phyloP scores from a whole-genome alignment of 306 rosid species.

The Arachis stenosperma region DNA sequence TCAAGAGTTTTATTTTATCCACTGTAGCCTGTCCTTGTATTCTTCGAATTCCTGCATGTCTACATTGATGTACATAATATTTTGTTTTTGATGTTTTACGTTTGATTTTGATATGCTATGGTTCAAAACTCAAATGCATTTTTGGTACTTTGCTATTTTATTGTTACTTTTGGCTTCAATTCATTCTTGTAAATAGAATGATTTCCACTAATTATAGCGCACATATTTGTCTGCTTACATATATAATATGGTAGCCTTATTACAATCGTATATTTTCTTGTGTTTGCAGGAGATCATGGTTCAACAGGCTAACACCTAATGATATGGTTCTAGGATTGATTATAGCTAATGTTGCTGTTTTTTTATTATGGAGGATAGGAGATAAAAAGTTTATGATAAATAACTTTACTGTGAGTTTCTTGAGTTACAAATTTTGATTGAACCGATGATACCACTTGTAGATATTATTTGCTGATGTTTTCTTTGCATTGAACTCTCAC shows the following conservation, averaged over 20 bases:
- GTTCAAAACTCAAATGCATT: not conserved
- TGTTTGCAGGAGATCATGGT: constrained; percentile 69
- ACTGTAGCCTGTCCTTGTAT: constrained; percentile 6
- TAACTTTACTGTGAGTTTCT: constrained; percentile 72
- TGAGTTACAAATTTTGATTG: constrained; percentile 39
- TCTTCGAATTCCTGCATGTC: constrained; percentile 11
- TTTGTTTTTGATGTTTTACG: not conserved
- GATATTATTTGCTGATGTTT: constrained; percentile 23
- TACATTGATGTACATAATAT: not conserved
- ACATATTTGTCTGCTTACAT: constrained; percentile 5
- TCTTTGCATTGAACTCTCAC: constrained; percentile 34
- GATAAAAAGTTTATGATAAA: constrained; percentile 62
- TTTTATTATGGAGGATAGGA: constrained; percentile 63
- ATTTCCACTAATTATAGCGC: not conserved
- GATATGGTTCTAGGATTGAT: constrained; percentile 70
- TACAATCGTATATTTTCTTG: constrained; percentile 40
- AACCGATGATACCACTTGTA: constrained; percentile 27
- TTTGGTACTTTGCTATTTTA: not conserved
- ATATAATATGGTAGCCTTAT: not conserved
- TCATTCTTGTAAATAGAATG: not conserved
- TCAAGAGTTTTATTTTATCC: not conserved
- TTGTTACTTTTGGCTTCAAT: constrained; percentile 7
- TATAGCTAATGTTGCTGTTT: constrained; percentile 77
- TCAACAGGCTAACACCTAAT: constrained; percentile 47
- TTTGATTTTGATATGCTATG: not conserved